Percentiles rank a stretch among this genome's conserved stretches.
Conservation (phyloP, 257 asterid species). For the Primulina tabacum region DNA sequence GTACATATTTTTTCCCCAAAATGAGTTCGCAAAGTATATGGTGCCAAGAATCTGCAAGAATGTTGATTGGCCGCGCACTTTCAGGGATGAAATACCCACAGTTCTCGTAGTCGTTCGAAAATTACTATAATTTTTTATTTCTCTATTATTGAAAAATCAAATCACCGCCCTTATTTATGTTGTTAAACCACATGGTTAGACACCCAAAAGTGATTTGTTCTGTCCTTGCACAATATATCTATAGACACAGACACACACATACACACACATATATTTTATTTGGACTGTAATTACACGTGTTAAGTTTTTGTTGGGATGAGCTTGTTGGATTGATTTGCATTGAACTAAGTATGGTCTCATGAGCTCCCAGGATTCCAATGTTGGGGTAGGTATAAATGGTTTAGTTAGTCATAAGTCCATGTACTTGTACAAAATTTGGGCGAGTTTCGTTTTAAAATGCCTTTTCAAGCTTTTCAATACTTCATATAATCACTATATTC, state of each 20-base stretch:
- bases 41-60: not conserved
- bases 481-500: constrained; percentile 16
- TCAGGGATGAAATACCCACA: not conserved
- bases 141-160: not conserved
- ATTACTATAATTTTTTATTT: too few relatives aligned
- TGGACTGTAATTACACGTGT: not conserved
- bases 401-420: not conserved
- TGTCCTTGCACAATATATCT: too few relatives aligned
- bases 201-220: not conserved
- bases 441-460: not conserved
- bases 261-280: too few relatives aligned
- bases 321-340: not conserved
- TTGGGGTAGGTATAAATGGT: not conserved
- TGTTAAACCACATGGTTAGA: too few relatives aligned
- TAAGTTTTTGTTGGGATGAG: not conserved
- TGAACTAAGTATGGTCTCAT: not conserved
- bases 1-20: not conserved
- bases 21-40: not conserved
- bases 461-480: not conserved
- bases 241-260: too few relatives aligned
- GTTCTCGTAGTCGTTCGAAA: not conserved
- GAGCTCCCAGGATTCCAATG: not conserved
- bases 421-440: constrained; percentile 13
- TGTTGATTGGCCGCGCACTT: not conserved
- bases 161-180: not conserved